Conservation (phyloP, 2,329 filamentous ascomycete genomes). For the Aspergillus jensenii region DNA sequence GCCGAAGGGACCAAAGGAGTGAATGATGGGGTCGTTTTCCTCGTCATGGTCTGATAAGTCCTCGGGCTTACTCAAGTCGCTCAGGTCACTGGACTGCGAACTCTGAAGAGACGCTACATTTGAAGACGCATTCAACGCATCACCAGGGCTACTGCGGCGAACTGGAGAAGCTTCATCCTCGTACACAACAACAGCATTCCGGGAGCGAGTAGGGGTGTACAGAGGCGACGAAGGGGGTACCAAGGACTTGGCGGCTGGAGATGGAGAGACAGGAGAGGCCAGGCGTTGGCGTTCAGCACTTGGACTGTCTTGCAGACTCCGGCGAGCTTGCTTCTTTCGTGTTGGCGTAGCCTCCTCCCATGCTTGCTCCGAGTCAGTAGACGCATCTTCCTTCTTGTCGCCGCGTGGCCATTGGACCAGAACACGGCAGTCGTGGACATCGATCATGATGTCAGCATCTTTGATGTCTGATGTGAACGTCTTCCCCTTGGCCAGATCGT, state of each 20-base stretch:
- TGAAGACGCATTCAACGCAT: constrained; percentile 30
- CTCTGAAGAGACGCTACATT: constrained; percentile 28
- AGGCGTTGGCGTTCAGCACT: constrained; percentile 63
- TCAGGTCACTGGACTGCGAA: constrained; percentile 34
- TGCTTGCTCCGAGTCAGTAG: constrained; percentile 63
- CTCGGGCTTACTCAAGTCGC: constrained; percentile 47
- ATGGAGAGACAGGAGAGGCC: constrained; percentile 75
- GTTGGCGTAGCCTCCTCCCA: constrained; percentile 61
- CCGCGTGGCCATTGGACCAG: constrained; percentile 80
- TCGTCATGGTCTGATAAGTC: constrained; percentile 80
- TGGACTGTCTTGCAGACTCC: constrained; percentile 39
- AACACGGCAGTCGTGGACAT: constrained; percentile 89
- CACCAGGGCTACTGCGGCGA: constrained; percentile 33
- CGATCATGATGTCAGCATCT: constrained; percentile 86
- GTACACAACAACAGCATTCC: constrained; percentile 61
- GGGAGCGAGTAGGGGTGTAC: constrained; percentile 45
- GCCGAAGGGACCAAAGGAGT: constrained; percentile 88
- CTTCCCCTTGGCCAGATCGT: constrained; percentile 83
- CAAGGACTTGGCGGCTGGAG: constrained; percentile 52
- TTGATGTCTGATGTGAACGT: constrained; percentile 88
- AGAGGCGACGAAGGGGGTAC: constrained; percentile 44
- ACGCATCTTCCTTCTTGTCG: constrained; percentile 53
- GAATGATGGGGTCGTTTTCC: constrained; percentile 90
- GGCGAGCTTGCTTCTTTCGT: constrained; percentile 30
- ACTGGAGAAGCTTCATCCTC: constrained; percentile 67